A percentile compares a stretch with the other conserved stretches of the same genome.
phyloP scores from a whole-genome alignment of 805 yeast species.

The Pichia eremophila region DNA sequence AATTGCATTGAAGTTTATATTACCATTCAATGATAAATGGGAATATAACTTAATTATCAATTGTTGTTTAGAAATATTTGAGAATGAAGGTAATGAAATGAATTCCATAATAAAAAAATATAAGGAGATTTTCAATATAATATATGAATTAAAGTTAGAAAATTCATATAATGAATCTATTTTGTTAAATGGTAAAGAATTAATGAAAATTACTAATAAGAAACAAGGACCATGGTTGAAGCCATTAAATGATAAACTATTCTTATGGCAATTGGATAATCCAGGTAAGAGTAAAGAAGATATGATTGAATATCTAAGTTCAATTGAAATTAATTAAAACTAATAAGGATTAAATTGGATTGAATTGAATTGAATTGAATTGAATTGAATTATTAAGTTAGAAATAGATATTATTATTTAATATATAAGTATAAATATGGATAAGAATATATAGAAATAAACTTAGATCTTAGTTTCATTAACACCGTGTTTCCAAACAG shows the following conservation, averaged over 20 bases:
- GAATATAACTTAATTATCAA: slow-evolving; percentile 27
- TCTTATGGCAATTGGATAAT: slow-evolving; percentile 72
- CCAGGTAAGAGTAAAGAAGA: slow-evolving; percentile 49
- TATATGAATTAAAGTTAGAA: slow-evolving; percentile 29
- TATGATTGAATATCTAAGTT: slow-evolving; percentile 36
- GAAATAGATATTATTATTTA: neutral
- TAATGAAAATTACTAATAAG: slow-evolving; percentile 39
- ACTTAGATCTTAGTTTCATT: slow-evolving; percentile 77
- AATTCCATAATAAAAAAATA: slow-evolving; percentile 22
- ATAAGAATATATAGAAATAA: no score
- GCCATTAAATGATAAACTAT: slow-evolving; percentile 40
- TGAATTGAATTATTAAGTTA: neutral
- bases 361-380: neutral
- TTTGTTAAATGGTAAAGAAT: slow-evolving; percentile 65
- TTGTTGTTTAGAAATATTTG: slow-evolving; percentile 14
- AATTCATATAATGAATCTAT: slow-evolving; percentile 48
- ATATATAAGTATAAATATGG: no score
- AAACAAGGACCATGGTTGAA: slow-evolving; percentile 90
- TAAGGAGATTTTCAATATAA: slow-evolving; percentile 24
- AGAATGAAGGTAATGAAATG: slow-evolving; percentile 7
- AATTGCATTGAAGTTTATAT: slow-evolving; percentile 47
- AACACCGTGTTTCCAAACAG: slow-evolving; percentile 99
- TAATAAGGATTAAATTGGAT: neutral
- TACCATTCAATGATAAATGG: slow-evolving; percentile 46
- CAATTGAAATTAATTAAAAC: neutral